These are phyloP conservation scores for Hapsidospora chrysogenum DNA, from an alignment of 495 filamentous ascomycete species.

Conservation along the genomic window DNA sequence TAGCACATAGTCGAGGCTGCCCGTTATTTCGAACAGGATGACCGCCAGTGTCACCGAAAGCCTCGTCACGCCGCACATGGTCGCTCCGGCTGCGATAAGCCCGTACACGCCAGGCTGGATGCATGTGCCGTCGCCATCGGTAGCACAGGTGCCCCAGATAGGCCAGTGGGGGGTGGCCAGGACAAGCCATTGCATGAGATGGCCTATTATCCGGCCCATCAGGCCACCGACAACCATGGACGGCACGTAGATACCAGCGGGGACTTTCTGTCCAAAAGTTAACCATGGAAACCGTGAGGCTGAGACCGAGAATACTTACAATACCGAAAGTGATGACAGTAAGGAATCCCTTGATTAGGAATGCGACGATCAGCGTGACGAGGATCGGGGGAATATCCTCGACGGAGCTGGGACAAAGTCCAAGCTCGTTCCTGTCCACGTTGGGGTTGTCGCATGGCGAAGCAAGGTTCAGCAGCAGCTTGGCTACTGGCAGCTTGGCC, in stretches of 20 bases:
- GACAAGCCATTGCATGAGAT: constrained; percentile 69
- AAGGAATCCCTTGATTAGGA: constrained; percentile 76
- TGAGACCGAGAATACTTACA: constrained; percentile 11
- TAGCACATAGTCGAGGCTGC: constrained; percentile 84
- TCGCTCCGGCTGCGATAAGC: constrained; percentile 83
- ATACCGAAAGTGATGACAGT: constrained; percentile 85
- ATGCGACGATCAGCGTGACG: constrained; percentile 51
- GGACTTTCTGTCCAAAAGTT: constrained; percentile 44
- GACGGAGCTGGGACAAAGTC: constrained; percentile 56
- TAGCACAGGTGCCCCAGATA: constrained; percentile 59
- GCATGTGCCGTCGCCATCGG: constrained; percentile 55
- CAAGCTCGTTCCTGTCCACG: constrained; percentile 39
- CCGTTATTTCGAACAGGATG: constrained; percentile 90
- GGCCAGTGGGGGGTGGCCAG: constrained; percentile 51
- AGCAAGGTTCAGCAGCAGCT: constrained; percentile 78
- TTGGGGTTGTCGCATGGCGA: constrained; percentile 56
- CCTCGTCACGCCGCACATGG: constrained; percentile 94
- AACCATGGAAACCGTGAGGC: not conserved
- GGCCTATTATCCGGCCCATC: constrained; percentile 77
- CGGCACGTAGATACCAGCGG: constrained; percentile 91
- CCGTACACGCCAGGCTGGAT: constrained; percentile 93
- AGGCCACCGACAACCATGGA: constrained; percentile 97
- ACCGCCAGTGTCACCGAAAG: constrained; percentile 88
- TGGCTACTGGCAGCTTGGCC: constrained; percentile 76
- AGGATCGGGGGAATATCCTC: constrained; percentile 62